Conservation (phyloP, 139 green algal genomes). For the Desmodesmus armatus region DNA sequence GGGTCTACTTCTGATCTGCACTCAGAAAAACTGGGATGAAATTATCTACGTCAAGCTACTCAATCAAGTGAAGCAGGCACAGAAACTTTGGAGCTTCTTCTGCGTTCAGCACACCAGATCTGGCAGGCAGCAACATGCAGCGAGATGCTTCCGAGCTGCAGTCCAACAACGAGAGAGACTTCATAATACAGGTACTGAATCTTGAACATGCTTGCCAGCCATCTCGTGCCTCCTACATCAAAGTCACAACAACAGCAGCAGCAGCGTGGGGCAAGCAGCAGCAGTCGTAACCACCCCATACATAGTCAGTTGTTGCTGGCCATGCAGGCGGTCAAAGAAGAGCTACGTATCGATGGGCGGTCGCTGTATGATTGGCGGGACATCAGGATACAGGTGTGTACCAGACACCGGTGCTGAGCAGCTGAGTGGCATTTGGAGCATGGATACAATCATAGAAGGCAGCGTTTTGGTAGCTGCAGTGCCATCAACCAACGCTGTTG, state of each 20-base stretch:
- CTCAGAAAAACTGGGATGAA: too few species aligned
- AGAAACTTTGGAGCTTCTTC: too few species aligned
- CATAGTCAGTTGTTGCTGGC: background rate
- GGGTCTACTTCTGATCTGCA: too few species aligned
- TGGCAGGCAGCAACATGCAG: constrained; percentile 34
- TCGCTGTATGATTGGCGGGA: constrained; percentile 56
- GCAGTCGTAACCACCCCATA: too few species aligned
- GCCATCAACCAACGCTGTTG: background rate
- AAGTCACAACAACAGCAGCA: background rate
- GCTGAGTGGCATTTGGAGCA: background rate
- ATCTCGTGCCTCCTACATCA: background rate
- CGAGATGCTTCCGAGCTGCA: constrained; percentile 50
- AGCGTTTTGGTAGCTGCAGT: background rate
- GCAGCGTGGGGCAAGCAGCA: too few species aligned
- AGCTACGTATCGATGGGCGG: constrained; percentile 64
- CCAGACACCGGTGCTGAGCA: background rate
- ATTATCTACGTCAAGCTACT: too few species aligned
- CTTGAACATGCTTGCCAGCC: background rate
- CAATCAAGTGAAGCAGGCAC: too few species aligned
- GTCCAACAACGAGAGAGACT: constrained; percentile 76
- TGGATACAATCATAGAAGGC: background rate
- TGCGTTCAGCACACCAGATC: too few species aligned
- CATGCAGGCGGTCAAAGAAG: constrained; percentile 64
- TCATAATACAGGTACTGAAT: constrained; percentile 70
- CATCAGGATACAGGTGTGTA: constrained; percentile 42